Percentiles rank a stretch among this genome's conserved stretches.
Conservation (phyloP, 345 rosid species). For the Durio zibethinus region DNA sequence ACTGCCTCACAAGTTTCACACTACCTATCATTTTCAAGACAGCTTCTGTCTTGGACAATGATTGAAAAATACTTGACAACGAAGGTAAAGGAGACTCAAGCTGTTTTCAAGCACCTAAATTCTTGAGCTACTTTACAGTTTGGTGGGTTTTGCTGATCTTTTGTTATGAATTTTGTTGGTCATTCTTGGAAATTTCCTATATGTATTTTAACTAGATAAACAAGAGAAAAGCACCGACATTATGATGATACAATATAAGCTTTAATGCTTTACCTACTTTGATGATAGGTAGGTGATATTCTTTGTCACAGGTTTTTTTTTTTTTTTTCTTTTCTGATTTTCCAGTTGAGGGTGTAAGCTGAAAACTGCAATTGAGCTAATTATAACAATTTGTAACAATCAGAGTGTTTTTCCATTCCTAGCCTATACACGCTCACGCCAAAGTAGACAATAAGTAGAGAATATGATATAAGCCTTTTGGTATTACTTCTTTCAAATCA, state of each 20-base stretch:
- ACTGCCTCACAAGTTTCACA: not conserved
- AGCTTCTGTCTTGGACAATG: not conserved
- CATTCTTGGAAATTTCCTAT: not conserved
- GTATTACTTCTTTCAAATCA: not conserved
- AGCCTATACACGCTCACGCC: not conserved
- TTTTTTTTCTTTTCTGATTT: not conserved
- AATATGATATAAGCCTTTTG: no score
- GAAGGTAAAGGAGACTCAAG: not conserved
- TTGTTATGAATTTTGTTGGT: not conserved
- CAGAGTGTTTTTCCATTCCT: not conserved
- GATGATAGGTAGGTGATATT: not conserved
- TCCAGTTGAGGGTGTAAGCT: not conserved
- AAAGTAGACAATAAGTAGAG: not conserved
- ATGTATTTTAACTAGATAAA: not conserved
- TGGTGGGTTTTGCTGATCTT: not conserved
- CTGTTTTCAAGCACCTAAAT: slow-evolving; percentile 1
- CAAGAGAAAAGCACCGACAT: not conserved
- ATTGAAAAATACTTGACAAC: not conserved
- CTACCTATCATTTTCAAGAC: not conserved
- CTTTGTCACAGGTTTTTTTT: not conserved
- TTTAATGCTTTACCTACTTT: not conserved
- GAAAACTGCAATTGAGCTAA: not conserved
- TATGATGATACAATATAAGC: not conserved
- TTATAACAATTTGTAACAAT: not conserved
- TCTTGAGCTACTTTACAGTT: not conserved